These are phyloP conservation scores for Gloeopeniophorella convolvens DNA, from an alignment of 768 basidiomycete genomes.

Conservation along the genomic window DNA sequence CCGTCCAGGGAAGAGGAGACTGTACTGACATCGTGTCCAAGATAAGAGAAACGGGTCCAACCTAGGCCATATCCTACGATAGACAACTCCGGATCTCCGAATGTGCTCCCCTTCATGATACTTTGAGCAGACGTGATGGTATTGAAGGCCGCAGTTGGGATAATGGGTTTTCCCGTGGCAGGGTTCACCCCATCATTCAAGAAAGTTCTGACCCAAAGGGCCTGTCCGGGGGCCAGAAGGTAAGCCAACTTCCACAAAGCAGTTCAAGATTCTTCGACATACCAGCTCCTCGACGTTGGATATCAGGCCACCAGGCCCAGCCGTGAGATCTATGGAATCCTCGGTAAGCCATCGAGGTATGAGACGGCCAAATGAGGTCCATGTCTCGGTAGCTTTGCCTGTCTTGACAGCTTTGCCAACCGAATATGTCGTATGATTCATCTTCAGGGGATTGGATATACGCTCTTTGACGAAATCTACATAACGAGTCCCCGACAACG, in stretches of 20 bases:
- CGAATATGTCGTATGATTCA: slow-evolving; percentile 36
- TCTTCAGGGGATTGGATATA: slow-evolving; percentile 35
- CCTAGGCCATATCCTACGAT: slow-evolving; percentile 37
- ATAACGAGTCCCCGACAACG: slow-evolving; percentile 30
- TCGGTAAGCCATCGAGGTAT: slow-evolving; percentile 28
- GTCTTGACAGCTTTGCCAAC: slow-evolving; percentile 26
- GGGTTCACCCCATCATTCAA: slow-evolving; percentile 29
- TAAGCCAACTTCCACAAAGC: not conserved
- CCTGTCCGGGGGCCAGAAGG: slow-evolving; percentile 22
- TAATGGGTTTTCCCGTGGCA: slow-evolving; percentile 26
- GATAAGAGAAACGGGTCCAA: slow-evolving; percentile 34
- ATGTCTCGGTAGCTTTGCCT: slow-evolving; percentile 31
- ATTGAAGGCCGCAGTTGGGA: slow-evolving; percentile 28
- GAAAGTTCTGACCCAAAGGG: slow-evolving; percentile 34
- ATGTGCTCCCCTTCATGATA: slow-evolving; percentile 20
- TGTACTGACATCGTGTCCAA: slow-evolving; percentile 34
- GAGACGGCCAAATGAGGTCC: slow-evolving; percentile 28
- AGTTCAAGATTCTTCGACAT: slow-evolving; percentile 18
- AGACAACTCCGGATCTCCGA: slow-evolving; percentile 20
- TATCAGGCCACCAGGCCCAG: slow-evolving; percentile 39
- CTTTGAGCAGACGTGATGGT: slow-evolving; percentile 29
- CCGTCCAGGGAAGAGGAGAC: not conserved
- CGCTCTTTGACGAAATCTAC: slow-evolving; percentile 35
- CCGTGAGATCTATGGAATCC: slow-evolving; percentile 25
- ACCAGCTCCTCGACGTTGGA: slow-evolving; percentile 40